These are phyloP conservation scores for Aspergillus ellipticus DNA, from an alignment of 495 filamentous ascomycete species.

Conservation along the genomic window DNA sequence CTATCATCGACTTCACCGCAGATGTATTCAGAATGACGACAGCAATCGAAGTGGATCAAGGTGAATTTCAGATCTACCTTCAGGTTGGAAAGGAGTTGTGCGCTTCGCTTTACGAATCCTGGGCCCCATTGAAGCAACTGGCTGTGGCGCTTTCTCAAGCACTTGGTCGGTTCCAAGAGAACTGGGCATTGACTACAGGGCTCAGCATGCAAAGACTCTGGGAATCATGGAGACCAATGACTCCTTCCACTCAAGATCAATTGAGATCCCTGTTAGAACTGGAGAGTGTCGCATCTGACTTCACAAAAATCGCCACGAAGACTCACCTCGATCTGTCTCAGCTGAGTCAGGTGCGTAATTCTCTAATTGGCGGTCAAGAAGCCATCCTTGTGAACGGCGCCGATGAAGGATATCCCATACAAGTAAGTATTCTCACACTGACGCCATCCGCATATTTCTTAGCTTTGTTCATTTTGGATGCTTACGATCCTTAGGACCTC, in stretches of 20 bases:
- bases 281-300: conserved; percentile 66
- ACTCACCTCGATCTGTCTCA: conserved; percentile 40
- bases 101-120: conserved; percentile 24
- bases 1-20: conserved; percentile 54
- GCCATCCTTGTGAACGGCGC: conserved; percentile 38
- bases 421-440: conserved; percentile 15
- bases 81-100: conserved; percentile 39
- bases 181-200: conserved; percentile 64
- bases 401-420: conserved; percentile 35
- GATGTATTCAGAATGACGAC: conserved; percentile 49
- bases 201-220: conserved; percentile 84
- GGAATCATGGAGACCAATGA: conserved; percentile 64
- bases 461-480: conserved; percentile 3
- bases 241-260: conserved; percentile 49
- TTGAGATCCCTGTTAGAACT: conserved; percentile 53
- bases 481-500: conserved; percentile 36
- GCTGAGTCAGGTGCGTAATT: conserved; percentile 38
- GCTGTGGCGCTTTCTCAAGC: conserved; percentile 34
- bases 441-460: neutral
- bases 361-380: conserved; percentile 40
- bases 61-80: conserved; percentile 53
- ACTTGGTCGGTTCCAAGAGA: conserved; percentile 44
- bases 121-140: conserved; percentile 26
- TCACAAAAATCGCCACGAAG: conserved; percentile 56
- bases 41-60: conserved; percentile 47